Evolutionary conservation across 2,329 filamentous ascomycete genomes (phyloP).

Genomic region (Fusarium tupiense): DNA sequence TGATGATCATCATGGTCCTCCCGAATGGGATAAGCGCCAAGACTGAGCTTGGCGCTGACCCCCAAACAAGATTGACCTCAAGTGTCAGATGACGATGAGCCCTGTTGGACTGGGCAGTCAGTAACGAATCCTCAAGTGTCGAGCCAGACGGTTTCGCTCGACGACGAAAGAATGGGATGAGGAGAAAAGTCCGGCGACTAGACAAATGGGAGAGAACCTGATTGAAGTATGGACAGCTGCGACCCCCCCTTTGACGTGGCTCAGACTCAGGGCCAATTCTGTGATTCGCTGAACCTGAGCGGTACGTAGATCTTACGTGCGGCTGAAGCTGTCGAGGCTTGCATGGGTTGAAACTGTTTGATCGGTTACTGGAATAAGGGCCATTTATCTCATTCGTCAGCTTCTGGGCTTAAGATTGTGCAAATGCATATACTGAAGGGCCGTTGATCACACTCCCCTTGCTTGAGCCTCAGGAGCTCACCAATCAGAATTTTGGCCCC

Average conservation of each 20-base stretch:
- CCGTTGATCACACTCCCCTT: fast-evolving
- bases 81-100: not conserved
- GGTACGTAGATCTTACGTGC: not conserved
- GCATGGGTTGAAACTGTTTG: fast-evolving
- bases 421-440: not conserved
- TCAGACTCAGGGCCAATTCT: not conserved
- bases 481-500: not conserved
- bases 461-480: not conserved
- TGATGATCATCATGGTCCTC: not conserved
- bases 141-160: not conserved
- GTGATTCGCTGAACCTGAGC: not conserved
- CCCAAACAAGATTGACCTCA: not conserved
- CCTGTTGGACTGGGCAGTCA: not conserved
- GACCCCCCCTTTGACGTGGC: fast-evolving
- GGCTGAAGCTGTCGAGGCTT: not conserved
- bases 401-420: fast-evolving
- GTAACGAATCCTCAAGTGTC: fast-evolving
- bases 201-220: not conserved
- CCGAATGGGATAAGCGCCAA: not conserved
- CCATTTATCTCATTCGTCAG: not conserved
- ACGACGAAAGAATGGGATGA: not conserved
- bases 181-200: not conserved
- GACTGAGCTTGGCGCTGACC: not conserved
- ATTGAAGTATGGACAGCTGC: not conserved
- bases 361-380: not conserved